These are phyloP conservation scores for Apiotrichum akiyoshidainum DNA, from an alignment of 1,284 basidiomycete genomes.

Conservation along the genomic window DNA sequence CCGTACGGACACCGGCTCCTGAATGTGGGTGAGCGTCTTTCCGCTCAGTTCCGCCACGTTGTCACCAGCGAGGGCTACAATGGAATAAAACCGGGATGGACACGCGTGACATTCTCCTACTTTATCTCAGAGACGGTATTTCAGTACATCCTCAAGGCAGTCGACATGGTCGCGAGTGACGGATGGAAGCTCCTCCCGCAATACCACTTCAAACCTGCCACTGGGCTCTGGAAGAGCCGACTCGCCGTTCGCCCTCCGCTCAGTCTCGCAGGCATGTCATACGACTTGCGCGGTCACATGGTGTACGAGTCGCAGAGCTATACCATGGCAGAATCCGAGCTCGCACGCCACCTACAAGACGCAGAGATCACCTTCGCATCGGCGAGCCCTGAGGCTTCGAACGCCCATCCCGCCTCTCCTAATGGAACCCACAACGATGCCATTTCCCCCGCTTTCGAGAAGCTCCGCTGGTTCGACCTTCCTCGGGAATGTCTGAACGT, in stretches of 20 bases:
- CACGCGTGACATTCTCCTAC: constrained; percentile 11
- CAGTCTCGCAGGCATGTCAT: background rate
- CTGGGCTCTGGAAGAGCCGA: constrained; percentile 4
- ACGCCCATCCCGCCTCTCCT: background rate
- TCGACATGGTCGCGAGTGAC: constrained; percentile 1
- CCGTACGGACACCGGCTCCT: constrained; percentile 11
- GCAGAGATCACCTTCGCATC: background rate
- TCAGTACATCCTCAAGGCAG: constrained; percentile 10
- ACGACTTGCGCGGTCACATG: background rate
- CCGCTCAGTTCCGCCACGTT: background rate
- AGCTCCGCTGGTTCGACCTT: background rate
- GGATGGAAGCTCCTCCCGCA: constrained; percentile 10
- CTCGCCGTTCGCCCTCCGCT: background rate
- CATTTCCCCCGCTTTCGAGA: background rate
- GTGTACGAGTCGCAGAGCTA: background rate
- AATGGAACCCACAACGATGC: background rate
- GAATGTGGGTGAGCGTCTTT: background rate
- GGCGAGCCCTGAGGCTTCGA: background rate
- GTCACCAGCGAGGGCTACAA: background rate
- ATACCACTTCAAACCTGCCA: constrained; percentile 6
- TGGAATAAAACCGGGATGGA: constrained; percentile 11
- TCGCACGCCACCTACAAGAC: background rate
- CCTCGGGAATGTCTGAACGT: background rate
- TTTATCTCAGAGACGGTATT: background rate
- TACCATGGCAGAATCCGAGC: background rate